Evolutionary conservation across 2,329 filamentous ascomycete genomes (phyloP).

Genomic region (Aspergillus carbonarius): DNA sequence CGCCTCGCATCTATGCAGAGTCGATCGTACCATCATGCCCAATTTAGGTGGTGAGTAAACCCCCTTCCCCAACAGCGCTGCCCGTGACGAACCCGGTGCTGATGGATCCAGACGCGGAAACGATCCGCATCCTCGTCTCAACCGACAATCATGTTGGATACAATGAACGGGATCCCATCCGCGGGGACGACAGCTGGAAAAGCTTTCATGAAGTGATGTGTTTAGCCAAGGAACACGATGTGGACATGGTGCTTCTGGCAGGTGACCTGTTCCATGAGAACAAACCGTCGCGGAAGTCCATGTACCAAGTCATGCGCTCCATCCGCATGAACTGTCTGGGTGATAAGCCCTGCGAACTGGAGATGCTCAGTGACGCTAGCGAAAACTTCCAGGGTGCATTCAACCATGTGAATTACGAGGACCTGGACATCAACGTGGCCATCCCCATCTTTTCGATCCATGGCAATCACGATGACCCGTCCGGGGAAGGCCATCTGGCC

Average conservation of each 20-base stretch:
- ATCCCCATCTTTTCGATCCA: conserved; percentile 99
- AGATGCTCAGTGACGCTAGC: conserved; percentile 89
- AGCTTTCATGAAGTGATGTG: conserved; percentile 95
- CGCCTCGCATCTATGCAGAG: background rate
- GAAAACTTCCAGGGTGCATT: conserved; percentile 89
- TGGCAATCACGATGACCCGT: conserved; percentile 96
- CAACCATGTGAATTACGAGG: conserved; percentile 95
- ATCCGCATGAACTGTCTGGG: conserved; percentile 91
- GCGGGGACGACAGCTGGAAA: conserved; percentile 96
- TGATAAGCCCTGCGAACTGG: conserved; percentile 90
- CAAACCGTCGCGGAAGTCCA: conserved; percentile 89
- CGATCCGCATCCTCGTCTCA: conserved; percentile 88
- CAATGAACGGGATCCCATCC: conserved; percentile 86
- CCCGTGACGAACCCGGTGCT: background rate
- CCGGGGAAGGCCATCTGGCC: conserved; percentile 90
- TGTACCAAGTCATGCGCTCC: conserved; percentile 97
- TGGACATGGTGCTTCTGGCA: conserved; percentile 95
- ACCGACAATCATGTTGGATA: conserved; percentile 99
- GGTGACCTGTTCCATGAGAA: conserved; percentile 98
- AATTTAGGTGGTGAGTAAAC: conserved; percentile 28
- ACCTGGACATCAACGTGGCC: conserved; percentile 92
- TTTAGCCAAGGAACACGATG: conserved; percentile 80
- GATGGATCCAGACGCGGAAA: conserved; percentile 61
- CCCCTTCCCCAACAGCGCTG: background rate
- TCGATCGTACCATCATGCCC: conserved; percentile 22